These are phyloP conservation scores for Aspergillus ustus DNA, from an alignment of 2,329 filamentous ascomycete species.

Conservation along the genomic window DNA sequence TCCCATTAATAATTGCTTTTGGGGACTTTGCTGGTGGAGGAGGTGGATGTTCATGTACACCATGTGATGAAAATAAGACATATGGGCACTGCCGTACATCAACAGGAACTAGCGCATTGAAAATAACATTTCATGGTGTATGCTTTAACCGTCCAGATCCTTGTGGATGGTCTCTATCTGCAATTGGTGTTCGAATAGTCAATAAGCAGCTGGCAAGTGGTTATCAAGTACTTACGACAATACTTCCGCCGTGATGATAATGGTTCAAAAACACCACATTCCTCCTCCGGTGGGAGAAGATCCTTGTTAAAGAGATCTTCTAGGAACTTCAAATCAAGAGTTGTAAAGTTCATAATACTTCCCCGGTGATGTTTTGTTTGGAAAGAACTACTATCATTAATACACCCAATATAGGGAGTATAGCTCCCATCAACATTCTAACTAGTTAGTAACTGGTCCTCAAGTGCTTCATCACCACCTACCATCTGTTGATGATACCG, in stretches of 20 bases:
- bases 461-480: no score
- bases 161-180: constrained; percentile 17
- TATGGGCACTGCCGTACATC: constrained; percentile 16
- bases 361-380: no score
- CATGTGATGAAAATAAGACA: constrained; percentile 17
- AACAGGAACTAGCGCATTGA: constrained; percentile 16
- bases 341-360: no score
- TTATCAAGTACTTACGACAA: neutral
- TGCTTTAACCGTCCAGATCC: constrained; percentile 10
- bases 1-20: constrained; percentile 6
- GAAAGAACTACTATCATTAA: no score
- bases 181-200: constrained; percentile 6
- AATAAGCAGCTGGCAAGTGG: neutral
- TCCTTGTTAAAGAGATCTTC: no score
- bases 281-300: no score
- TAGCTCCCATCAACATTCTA: no score
- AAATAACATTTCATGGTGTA: constrained; percentile 13
- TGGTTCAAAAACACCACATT: constrained; percentile 6
- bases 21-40: constrained; percentile 16
- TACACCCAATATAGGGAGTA: no score
- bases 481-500: no score
- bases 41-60: constrained; percentile 21
- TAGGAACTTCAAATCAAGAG: no score
- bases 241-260: neutral
- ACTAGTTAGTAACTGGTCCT: no score